A percentile compares a stretch with the other conserved stretches of the same genome.
Evolutionary conservation across 345 rosid genomes (phyloP).

Genomic region (Passiflora organensis): DNA sequence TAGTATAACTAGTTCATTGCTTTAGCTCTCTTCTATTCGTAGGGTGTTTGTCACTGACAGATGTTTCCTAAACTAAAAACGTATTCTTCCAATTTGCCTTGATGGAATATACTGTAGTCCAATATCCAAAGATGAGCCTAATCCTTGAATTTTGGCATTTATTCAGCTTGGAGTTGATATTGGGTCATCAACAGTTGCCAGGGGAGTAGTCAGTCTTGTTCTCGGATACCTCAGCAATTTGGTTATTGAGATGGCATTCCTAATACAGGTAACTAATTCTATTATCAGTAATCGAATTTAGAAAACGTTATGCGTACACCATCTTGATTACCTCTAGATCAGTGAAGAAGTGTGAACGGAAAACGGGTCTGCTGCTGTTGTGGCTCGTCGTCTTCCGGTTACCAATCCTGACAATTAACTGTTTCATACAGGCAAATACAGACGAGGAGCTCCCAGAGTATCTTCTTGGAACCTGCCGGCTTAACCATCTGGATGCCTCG

Average conservation of each 20-base stretch:
- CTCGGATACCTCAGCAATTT: constrained; percentile 93
- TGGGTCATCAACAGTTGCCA: constrained; percentile 90
- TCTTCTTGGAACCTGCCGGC: constrained; percentile 84
- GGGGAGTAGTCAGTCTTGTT: constrained; percentile 94
- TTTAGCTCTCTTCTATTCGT: no score
- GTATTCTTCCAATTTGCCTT: no score
- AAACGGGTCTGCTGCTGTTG: background rate
- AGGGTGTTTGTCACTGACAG: no score
- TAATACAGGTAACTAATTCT: constrained; percentile 67
- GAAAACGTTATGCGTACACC: background rate
- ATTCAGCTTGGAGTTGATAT: constrained; percentile 88
- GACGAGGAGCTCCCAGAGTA: constrained; percentile 89
- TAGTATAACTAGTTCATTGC: no score
- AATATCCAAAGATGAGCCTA: background rate
- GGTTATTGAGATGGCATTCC: constrained; percentile 91
- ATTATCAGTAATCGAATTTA: background rate
- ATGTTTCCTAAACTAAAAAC: no score
- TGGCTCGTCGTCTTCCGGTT: background rate
- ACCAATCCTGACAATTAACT: background rate
- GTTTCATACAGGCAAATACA: constrained; percentile 61
- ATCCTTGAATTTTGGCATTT: background rate
- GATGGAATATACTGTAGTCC: no score
- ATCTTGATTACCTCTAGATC: background rate
- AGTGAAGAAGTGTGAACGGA: background rate
- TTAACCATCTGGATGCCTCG: constrained; percentile 76